Percentiles rank a stretch among this genome's conserved stretches.
Evolutionary conservation across 306 rosid species (phyloP).

Genomic region (Corylus heterophylla): DNA sequence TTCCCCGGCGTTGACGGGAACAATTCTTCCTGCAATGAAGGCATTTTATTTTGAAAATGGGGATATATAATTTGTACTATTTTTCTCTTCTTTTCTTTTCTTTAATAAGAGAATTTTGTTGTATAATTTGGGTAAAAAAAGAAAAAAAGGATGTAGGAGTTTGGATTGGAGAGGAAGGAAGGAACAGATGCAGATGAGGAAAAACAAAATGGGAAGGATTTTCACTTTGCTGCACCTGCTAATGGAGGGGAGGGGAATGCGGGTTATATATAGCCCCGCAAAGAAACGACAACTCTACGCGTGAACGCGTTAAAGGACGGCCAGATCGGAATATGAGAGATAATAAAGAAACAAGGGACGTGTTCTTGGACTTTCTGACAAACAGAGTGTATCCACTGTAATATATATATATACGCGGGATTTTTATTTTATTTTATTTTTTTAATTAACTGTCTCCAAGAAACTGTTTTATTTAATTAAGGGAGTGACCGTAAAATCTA

Average conservation of each 20-base stretch:
- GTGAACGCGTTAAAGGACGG: slow-evolving; percentile 61
- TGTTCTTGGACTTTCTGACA: background rate
- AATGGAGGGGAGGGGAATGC: background rate
- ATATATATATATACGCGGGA: background rate
- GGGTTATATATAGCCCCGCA: slow-evolving; percentile 48
- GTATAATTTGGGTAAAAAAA: background rate
- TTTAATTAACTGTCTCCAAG: too few species aligned
- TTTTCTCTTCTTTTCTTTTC: too few species aligned
- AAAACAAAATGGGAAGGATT: background rate
- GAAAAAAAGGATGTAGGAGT: too few species aligned
- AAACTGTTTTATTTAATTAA: too few species aligned
- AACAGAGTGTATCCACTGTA: background rate
- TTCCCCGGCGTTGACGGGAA: slow-evolving; percentile 87
- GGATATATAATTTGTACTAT: too few species aligned
- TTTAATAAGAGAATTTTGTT: too few species aligned
- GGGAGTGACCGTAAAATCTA: too few species aligned
- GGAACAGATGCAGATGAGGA: slow-evolving; percentile 43
- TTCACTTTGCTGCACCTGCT: slow-evolving; percentile 49
- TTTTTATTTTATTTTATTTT: too few species aligned
- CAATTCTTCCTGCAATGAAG: slow-evolving; percentile 63
- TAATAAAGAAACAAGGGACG: background rate
- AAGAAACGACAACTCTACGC: slow-evolving; percentile 46
- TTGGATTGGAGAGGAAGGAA: slow-evolving; percentile 3
- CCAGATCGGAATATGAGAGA: slow-evolving; percentile 23
- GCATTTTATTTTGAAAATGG: slow-evolving; percentile 35